phyloP scores from a whole-genome alignment of 1,284 basidiomycete species.

The Ustilago curta region DNA sequence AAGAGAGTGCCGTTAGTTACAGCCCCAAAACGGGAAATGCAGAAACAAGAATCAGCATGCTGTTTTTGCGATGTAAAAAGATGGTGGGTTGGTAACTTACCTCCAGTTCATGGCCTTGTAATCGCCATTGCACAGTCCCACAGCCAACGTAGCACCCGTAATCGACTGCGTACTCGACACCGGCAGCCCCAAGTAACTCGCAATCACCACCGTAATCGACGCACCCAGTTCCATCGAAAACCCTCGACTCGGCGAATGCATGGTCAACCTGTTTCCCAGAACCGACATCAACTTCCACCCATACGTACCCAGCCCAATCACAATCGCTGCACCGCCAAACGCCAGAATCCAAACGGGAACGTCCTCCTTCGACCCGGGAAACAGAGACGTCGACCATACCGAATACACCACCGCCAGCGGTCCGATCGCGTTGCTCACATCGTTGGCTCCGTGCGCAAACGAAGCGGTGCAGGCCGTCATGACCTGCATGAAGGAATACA shows the following conservation, averaged over 20 bases:
- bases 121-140: constrained; percentile 42
- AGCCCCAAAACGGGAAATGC: too few species aligned
- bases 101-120: constrained; percentile 43
- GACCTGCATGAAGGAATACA: constrained; percentile 53
- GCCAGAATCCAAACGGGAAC: constrained; percentile 53
- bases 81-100: too few species aligned
- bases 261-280: constrained; percentile 52
- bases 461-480: constrained; percentile 50
- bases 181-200: constrained; percentile 32
- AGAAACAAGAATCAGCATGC: too few species aligned
- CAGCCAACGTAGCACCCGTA: constrained; percentile 47
- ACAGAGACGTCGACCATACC: constrained; percentile 33
- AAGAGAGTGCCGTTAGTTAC: too few species aligned
- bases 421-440: constrained; percentile 51
- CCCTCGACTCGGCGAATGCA: constrained; percentile 51
- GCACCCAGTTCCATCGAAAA: constrained; percentile 56
- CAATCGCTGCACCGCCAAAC: constrained; percentile 37
- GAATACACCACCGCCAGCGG: constrained; percentile 49
- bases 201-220: constrained; percentile 40
- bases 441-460: constrained; percentile 56
- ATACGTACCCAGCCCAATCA: constrained; percentile 47
- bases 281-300: constrained; percentile 52
- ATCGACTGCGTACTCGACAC: constrained; percentile 49
- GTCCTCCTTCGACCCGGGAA: constrained; percentile 22
- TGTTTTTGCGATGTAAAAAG: too few species aligned